phyloP scores from a whole-genome alignment of 2,329 filamentous ascomycete species.

The Ceratocystiopsis sp. region DNA sequence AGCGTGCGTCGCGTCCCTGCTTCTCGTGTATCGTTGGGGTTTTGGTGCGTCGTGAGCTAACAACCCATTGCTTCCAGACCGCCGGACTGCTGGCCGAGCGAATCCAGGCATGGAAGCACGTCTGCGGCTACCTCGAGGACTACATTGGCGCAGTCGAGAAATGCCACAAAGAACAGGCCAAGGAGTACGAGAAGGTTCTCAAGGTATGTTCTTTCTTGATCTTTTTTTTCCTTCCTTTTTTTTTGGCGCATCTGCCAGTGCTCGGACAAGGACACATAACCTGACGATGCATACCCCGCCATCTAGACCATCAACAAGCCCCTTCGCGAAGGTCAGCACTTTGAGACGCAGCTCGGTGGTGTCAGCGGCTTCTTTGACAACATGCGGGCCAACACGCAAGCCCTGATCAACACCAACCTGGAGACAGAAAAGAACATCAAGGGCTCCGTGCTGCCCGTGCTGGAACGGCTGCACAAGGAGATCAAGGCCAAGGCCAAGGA shows the following conservation, averaged over 20 bases:
- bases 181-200: conserved; percentile 87
- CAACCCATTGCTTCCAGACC: conserved; percentile 29
- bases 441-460: conserved; percentile 66
- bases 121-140: conserved; percentile 77
- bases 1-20: conserved; percentile 25
- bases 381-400: conserved; percentile 81
- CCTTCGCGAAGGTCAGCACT: conserved; percentile 79
- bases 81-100: conserved; percentile 72
- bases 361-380: conserved; percentile 87
- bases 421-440: conserved; percentile 89
- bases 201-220: conserved; percentile 37
- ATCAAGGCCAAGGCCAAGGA: conserved; percentile 96
- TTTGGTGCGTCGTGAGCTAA: not conserved
- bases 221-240: not conserved
- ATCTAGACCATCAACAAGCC: conserved; percentile 64
- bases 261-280: too few relatives aligned
- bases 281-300: not conserved
- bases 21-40: not conserved
- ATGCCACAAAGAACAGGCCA: conserved; percentile 66
- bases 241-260: not conserved
- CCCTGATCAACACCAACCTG: conserved; percentile 70
- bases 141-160: conserved; percentile 78
- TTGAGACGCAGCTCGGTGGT: conserved; percentile 77
- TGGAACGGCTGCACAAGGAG: conserved; percentile 83
- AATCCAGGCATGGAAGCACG: conserved; percentile 90